Conservation (phyloP, 1,284 basidiomycete species). For the Fomitopsis pinicola region DNA sequence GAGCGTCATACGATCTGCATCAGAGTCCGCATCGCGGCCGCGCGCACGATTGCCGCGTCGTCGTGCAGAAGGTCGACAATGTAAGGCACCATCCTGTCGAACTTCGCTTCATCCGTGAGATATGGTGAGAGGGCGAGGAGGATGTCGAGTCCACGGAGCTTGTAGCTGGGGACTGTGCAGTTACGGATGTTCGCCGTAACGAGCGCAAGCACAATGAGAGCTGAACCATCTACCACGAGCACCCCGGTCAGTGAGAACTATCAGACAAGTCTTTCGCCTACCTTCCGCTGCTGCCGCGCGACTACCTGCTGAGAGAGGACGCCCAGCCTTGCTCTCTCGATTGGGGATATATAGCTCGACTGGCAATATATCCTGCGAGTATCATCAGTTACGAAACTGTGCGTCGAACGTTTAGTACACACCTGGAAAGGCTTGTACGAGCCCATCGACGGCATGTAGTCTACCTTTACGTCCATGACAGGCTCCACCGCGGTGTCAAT, state of each 20-base stretch:
- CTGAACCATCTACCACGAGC: conserved; percentile 61
- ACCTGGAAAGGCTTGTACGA: conserved; percentile 63
- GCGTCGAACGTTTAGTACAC: not conserved
- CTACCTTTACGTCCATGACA: conserved; percentile 40
- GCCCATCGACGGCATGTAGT: conserved; percentile 37
- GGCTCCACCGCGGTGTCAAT: conserved; percentile 43
- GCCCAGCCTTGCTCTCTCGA: conserved; percentile 50
- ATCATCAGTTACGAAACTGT: not conserved
- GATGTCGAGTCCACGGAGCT: conserved; percentile 82
- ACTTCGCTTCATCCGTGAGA: conserved; percentile 91
- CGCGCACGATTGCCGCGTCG: conserved; percentile 77
- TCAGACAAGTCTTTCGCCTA: conserved; percentile 19
- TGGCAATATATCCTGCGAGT: conserved; percentile 65
- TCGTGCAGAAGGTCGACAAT: conserved; percentile 88
- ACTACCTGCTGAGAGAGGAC: conserved; percentile 34
- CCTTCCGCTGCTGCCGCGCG: conserved; percentile 60
- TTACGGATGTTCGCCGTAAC: conserved; percentile 91
- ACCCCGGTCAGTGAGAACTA: not conserved
- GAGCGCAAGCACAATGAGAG: conserved; percentile 78
- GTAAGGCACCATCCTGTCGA: conserved; percentile 93
- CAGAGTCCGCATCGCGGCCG: conserved; percentile 75
- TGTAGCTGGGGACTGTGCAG: conserved; percentile 83
- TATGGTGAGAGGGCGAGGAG: conserved; percentile 81
- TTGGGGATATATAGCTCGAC: conserved; percentile 75
- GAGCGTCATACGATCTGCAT: conserved; percentile 73